These are phyloP conservation scores for Coprinopsis strossmayeri DNA, from an alignment of 768 basidiomycete genomes.

Conservation along the genomic window DNA sequence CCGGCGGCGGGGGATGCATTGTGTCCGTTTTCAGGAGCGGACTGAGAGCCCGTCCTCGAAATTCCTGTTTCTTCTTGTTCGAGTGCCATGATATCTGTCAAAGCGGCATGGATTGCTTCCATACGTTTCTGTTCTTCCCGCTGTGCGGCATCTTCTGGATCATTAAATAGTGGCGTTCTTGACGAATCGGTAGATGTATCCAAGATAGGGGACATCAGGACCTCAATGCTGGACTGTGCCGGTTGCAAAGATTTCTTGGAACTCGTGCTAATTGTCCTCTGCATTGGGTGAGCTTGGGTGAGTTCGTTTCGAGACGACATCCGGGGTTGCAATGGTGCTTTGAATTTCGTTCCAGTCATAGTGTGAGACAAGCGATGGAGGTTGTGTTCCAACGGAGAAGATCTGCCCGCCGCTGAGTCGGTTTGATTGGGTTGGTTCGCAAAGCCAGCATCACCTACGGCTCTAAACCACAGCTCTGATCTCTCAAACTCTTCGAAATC, in stretches of 20 bases:
- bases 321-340: slow-evolving; percentile 14
- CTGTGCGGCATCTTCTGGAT: slow-evolving; percentile 66
- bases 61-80: slow-evolving; percentile 39
- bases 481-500: slow-evolving; percentile 87
- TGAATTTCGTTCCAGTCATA: slow-evolving; percentile 8
- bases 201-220: slow-evolving; percentile 70
- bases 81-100: slow-evolving; percentile 91
- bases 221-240: slow-evolving; percentile 58
- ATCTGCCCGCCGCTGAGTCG: slow-evolving; percentile 13
- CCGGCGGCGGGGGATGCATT: not conserved
- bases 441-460: slow-evolving; percentile 63
- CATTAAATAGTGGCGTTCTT: slow-evolving; percentile 74
- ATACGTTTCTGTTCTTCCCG: slow-evolving; percentile 78
- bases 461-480: slow-evolving; percentile 91
- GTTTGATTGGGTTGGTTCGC: slow-evolving; percentile 16
- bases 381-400: slow-evolving; percentile 3
- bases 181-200: slow-evolving; percentile 42
- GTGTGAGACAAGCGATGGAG: slow-evolving; percentile 9
- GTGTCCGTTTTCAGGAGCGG: slow-evolving; percentile 6
- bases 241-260: slow-evolving; percentile 30
- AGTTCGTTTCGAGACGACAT: slow-evolving; percentile 11
- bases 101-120: slow-evolving; percentile 93
- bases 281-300: slow-evolving; percentile 17
- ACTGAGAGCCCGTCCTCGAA: slow-evolving; percentile 9
- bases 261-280: slow-evolving; percentile 32